Evolutionary conservation across 2,329 filamentous ascomycete species (phyloP).

Genomic region (Cladosporium halotolerans): DNA sequence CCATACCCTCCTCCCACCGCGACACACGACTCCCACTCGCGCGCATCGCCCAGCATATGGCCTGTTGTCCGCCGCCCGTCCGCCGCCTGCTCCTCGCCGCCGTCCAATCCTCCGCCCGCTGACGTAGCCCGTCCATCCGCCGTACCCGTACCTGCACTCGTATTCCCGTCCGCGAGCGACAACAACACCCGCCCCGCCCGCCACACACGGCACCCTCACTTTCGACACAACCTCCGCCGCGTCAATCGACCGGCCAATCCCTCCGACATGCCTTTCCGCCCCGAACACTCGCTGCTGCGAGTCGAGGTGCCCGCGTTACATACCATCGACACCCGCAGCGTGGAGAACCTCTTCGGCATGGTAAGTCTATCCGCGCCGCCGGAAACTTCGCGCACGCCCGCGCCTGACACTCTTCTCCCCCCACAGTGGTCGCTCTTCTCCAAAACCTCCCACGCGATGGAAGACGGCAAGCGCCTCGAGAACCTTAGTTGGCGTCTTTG

Average conservation of each 20-base stretch:
- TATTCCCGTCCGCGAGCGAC: constrained; percentile 1
- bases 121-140: neutral
- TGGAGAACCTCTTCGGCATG: constrained; percentile 91
- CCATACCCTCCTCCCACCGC: neutral
- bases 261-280: constrained; percentile 67
- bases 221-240: neutral
- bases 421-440: constrained; percentile 66
- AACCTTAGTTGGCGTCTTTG: constrained; percentile 95
- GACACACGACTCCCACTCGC: too few relatives aligned
- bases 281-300: constrained; percentile 80
- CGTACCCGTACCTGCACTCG: too few relatives aligned
- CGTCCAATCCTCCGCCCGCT: constrained; percentile 1
- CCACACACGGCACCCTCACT: constrained; percentile 9
- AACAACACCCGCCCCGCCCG: neutral
- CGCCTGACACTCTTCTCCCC: constrained; percentile 11
- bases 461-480: constrained; percentile 85
- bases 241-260: neutral
- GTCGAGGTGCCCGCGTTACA: constrained; percentile 89
- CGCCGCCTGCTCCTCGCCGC: neutral
- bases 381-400: neutral
- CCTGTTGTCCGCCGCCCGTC: neutral
- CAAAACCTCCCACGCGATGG: constrained; percentile 86
- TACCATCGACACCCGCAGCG: constrained; percentile 88
- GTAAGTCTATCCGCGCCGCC: constrained; percentile 17
- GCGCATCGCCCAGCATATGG: neutral